Conservation (phyloP, 2,329 filamentous ascomycete species). For the Cladosporium sp. region DNA sequence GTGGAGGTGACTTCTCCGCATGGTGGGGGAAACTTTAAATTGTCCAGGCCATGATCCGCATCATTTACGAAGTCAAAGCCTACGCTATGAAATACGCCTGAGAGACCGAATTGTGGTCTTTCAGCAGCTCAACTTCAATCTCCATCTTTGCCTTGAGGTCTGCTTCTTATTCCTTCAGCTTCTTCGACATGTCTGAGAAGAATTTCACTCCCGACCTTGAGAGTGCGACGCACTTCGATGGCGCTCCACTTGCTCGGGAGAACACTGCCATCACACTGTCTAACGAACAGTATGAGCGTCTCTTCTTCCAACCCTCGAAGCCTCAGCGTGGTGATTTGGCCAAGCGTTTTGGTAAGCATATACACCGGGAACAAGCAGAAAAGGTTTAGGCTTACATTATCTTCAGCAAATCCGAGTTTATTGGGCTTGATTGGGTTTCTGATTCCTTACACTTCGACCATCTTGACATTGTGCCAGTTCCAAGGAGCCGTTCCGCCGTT, state of each 20-base stretch:
- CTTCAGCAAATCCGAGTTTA: conserved; percentile 23
- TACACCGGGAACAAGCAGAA: neutral
- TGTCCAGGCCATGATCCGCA: neutral
- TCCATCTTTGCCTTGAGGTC: no score
- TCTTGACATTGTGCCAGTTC: conserved; percentile 23
- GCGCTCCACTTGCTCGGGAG: conserved; percentile 20
- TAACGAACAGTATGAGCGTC: conserved; percentile 25
- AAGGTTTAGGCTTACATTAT: neutral
- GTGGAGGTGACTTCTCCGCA: neutral
- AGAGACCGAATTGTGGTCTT: no score
- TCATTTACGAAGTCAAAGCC: neutral
- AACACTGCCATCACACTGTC: conserved; percentile 23
- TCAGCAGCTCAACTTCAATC: no score
- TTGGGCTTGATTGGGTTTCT: conserved; percentile 27
- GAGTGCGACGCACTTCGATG: conserved; percentile 5
- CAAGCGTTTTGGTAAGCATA: conserved; percentile 22
- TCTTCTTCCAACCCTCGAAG: conserved; percentile 26
- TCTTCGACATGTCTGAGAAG: conserved; percentile 1
- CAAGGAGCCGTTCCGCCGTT: conserved; percentile 18
- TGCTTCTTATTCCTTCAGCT: no score
- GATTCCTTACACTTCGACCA: conserved; percentile 26
- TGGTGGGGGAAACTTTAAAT: conserved; percentile 7
- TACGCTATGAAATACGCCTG: no score
- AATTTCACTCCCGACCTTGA: conserved; percentile 6
- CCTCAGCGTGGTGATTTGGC: conserved; percentile 22